Percentiles rank a stretch among this genome's conserved stretches.
These are phyloP conservation scores for Pseudognaphalium luteoalbum DNA, from an alignment of 129 eudicot species.

Conservation along the genomic window DNA sequence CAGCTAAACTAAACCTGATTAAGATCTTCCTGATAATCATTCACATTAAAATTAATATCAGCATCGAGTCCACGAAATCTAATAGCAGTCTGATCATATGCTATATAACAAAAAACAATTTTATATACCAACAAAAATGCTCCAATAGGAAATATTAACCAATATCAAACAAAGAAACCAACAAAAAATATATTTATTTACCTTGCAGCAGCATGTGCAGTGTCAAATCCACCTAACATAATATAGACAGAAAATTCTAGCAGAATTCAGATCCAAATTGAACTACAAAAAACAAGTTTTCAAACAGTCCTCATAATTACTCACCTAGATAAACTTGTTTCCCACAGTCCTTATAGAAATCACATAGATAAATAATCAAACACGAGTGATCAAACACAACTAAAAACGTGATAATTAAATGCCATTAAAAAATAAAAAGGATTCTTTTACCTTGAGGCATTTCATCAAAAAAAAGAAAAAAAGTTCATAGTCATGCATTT, in stretches of 20 bases:
- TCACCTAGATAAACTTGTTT: slow-evolving; percentile 72
- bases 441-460: no score
- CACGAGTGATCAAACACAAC: not conserved
- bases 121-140: slow-evolving; percentile 38
- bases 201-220: slow-evolving; percentile 15
- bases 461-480: no score
- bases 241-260: not conserved
- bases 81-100: slow-evolving; percentile 78
- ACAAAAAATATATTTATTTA: not conserved
- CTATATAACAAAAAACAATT: slow-evolving; percentile 34
- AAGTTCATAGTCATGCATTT: no score
- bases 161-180: slow-evolving; percentile 8
- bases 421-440: no score
- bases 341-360: slow-evolving; percentile 64
- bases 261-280: not conserved
- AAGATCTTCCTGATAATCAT: slow-evolving; percentile 64
- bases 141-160: not conserved
- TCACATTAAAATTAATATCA: slow-evolving; percentile 59
- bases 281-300: not conserved
- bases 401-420: no score
- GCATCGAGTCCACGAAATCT: slow-evolving; percentile 73
- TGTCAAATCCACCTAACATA: not conserved
- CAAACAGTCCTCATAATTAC: not conserved
- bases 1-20: slow-evolving; percentile 54
- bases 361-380: not conserved